A percentile compares a stretch with the other conserved stretches of the same genome.
Conservation (phyloP, 495 filamentous ascomycete species). For the Xylaria palmicola region DNA sequence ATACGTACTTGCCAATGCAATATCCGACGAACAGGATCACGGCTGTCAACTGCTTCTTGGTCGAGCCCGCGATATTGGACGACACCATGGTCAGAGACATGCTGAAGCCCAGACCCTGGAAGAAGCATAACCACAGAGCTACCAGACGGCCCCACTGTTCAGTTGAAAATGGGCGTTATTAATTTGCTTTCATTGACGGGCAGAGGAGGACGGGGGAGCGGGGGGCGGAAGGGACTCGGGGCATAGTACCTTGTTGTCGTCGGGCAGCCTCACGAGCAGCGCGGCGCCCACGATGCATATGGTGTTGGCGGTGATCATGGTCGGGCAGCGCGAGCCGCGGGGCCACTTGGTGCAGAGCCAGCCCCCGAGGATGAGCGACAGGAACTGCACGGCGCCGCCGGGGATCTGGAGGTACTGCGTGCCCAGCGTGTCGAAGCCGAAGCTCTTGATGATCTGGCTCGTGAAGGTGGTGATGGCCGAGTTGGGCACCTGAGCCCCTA, state of each 20-base stretch:
- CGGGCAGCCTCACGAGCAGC: slow-evolving; percentile 45
- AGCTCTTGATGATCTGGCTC: slow-evolving; percentile 22
- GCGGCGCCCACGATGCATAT: slow-evolving; percentile 38
- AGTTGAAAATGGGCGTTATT: neutral
- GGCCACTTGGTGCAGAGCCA: slow-evolving; percentile 28
- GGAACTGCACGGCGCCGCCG: slow-evolving; percentile 41
- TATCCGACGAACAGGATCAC: slow-evolving; percentile 28
- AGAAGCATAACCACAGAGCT: slow-evolving; percentile 39
- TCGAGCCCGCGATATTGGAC: slow-evolving; percentile 32
- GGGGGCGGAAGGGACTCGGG: neutral
- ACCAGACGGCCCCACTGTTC: slow-evolving; percentile 18
- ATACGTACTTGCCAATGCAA: slow-evolving; percentile 28
- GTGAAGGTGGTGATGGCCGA: slow-evolving; percentile 19
- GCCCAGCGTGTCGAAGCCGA: slow-evolving; percentile 51
- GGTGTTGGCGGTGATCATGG: slow-evolving; percentile 37
- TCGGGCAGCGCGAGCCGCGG: slow-evolving; percentile 29
- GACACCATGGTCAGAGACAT: slow-evolving; percentile 32
- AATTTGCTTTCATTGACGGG: neutral
- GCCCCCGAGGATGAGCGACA: slow-evolving; percentile 28
- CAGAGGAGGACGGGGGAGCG: neutral
- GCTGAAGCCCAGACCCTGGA: slow-evolving; percentile 30
- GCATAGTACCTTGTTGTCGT: slow-evolving; percentile 22
- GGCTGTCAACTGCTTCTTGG: slow-evolving; percentile 30
- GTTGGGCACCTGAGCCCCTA: slow-evolving; percentile 19
- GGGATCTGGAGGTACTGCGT: slow-evolving; percentile 43